These are phyloP conservation scores for Citrullus mucosospermus DNA, from an alignment of 306 rosid genomes.

Conservation along the genomic window DNA sequence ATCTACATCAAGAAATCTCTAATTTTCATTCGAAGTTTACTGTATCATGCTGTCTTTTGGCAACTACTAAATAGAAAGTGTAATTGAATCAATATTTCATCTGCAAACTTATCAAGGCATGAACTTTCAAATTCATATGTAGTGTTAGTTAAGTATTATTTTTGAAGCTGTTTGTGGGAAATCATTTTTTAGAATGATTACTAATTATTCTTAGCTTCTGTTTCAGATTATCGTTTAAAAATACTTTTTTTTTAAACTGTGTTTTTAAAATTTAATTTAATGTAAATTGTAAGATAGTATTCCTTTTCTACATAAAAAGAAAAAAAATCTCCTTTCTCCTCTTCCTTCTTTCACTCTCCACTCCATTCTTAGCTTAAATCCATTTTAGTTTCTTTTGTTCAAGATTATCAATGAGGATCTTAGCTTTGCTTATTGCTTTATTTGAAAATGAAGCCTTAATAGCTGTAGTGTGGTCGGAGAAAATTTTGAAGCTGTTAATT, in stretches of 20 bases:
- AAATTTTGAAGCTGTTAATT: too few relatives aligned
- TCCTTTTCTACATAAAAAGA: too few relatives aligned
- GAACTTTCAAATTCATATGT: not conserved
- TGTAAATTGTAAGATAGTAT: too few relatives aligned
- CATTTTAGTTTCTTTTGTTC: too few relatives aligned
- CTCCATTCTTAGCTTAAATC: too few relatives aligned
- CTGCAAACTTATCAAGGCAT: not conserved
- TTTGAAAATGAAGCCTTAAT: too few relatives aligned
- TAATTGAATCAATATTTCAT: not conserved
- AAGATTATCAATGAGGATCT: too few relatives aligned
- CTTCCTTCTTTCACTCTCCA: too few relatives aligned
- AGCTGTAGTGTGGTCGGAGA: too few relatives aligned
- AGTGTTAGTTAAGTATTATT: not conserved
- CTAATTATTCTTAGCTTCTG: not conserved
- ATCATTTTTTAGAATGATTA: not conserved
- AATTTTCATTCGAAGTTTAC: not conserved
- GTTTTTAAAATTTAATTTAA: not conserved
- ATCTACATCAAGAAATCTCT: not conserved
- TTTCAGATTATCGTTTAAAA: not conserved
- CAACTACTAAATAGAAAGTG: not conserved
- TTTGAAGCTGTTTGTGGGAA: not conserved
- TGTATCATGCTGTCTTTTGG: not conserved
- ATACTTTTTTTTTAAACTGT: not conserved
- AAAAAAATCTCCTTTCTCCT: too few relatives aligned
- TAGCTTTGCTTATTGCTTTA: too few relatives aligned